Evolutionary conservation across 441 rosid genomes (phyloP).

Genomic region (Croton laevigatus): DNA sequence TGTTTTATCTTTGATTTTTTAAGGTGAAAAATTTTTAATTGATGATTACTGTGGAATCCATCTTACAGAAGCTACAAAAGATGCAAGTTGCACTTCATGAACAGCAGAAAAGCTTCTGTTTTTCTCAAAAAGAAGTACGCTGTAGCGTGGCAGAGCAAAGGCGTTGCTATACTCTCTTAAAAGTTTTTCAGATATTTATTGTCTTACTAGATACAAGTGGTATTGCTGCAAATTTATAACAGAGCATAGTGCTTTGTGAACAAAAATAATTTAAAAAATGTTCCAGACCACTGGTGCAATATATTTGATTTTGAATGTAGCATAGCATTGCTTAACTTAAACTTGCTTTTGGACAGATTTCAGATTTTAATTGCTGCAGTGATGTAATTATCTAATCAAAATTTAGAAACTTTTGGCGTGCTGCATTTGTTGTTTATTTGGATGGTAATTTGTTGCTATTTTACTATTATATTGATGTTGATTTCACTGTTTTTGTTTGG

Average conservation of each 20-base stretch:
- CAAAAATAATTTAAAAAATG: neutral
- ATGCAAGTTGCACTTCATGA: constrained; percentile 51
- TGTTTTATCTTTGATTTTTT: no score
- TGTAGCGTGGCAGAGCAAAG: constrained; percentile 63
- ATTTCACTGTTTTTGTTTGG: no score
- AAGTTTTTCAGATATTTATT: constrained; percentile 58
- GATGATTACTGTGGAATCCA: constrained; percentile 14
- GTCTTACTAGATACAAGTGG: neutral
- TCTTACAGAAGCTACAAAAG: constrained; percentile 69
- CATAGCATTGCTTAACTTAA: no score
- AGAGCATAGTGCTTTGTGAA: neutral
- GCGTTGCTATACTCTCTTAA: constrained; percentile 42
- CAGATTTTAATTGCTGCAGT: no score
- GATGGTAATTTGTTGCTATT: no score
- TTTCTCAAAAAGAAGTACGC: constrained; percentile 46
- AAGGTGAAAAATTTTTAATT: constrained; percentile 1
- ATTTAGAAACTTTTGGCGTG: no score
- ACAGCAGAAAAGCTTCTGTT: constrained; percentile 56
- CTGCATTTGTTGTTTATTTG: no score
- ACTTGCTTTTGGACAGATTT: no score
- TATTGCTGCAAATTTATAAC: neutral
- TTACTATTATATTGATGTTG: no score
- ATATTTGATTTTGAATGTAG: neutral
- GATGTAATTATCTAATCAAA: no score
- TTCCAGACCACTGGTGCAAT: neutral